Conservation (phyloP, 1,284 basidiomycete species). For the Fomitopsis betulina region DNA sequence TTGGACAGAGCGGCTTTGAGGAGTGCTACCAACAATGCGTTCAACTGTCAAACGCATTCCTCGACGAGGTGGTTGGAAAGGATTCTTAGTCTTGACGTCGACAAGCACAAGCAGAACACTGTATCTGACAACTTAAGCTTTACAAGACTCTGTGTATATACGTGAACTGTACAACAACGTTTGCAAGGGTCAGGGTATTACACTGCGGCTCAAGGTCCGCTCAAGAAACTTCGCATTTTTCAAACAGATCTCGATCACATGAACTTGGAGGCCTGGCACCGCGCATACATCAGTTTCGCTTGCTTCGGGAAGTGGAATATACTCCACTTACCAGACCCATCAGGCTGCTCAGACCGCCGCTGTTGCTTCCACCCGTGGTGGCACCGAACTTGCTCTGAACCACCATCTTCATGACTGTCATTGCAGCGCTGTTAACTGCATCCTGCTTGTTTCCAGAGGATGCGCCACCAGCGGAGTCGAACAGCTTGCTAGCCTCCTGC, state of each 20-base stretch:
- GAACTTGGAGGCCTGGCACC: slow-evolving; percentile 40
- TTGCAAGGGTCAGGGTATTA: background rate
- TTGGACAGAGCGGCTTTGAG: slow-evolving; percentile 49
- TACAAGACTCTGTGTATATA: background rate
- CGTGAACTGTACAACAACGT: background rate
- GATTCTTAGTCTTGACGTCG: background rate
- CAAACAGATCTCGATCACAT: slow-evolving; percentile 13
- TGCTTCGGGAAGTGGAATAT: background rate
- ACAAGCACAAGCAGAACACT: background rate
- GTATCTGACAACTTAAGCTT: background rate
- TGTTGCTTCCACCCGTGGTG: slow-evolving; percentile 51
- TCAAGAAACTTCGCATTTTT: background rate
- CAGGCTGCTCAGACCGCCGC: slow-evolving; percentile 58
- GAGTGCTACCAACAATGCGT: slow-evolving; percentile 61
- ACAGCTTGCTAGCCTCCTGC: slow-evolving; percentile 72
- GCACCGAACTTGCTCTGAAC: slow-evolving; percentile 61
- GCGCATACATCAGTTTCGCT: background rate
- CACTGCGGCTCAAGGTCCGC: background rate
- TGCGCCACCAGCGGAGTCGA: slow-evolving; percentile 65
- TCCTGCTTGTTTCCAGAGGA: slow-evolving; percentile 74
- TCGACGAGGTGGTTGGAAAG: slow-evolving; percentile 50
- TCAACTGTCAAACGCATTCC: slow-evolving; percentile 66
- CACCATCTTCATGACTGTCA: slow-evolving; percentile 80
- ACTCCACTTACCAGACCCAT: slow-evolving; percentile 46
- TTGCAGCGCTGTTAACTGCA: slow-evolving; percentile 76